Conservation (phyloP, 2,329 filamentous ascomycete genomes). For the Teratosphaeria zuluensis region DNA sequence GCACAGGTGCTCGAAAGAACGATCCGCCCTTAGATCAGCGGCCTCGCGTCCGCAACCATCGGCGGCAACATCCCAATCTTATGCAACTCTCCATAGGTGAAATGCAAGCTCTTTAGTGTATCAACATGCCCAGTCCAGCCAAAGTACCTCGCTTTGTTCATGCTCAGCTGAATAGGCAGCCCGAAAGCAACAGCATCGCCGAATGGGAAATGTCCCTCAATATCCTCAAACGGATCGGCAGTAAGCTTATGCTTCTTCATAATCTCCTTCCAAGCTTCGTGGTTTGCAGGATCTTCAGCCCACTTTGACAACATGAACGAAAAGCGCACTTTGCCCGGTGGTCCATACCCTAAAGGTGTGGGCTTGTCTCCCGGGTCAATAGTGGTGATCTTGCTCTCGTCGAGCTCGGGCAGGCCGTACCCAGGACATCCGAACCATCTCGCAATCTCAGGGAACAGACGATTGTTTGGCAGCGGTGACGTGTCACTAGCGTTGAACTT, state of each 20-base stretch:
- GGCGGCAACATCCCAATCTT: conserved; percentile 36
- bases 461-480: conserved; percentile 37
- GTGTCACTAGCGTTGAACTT: conserved; percentile 38
- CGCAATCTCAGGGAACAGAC: conserved; percentile 40
- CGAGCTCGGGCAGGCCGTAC: conserved; percentile 17
- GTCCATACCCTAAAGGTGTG: conserved; percentile 33
- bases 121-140: conserved; percentile 41
- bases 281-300: conserved; percentile 36
- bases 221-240: conserved; percentile 33
- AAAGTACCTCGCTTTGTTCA: conserved; percentile 38
- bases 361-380: conserved; percentile 11
- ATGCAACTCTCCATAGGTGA: conserved; percentile 34
- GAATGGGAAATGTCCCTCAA: conserved; percentile 39
- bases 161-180: conserved; percentile 20
- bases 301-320: conserved; percentile 37
- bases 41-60: conserved; percentile 16
- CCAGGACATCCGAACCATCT: conserved; percentile 31
- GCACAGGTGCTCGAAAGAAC: no score
- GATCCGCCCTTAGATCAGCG: conserved; percentile 13
- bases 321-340: conserved; percentile 29
- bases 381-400: conserved; percentile 18
- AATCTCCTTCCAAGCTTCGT: conserved; percentile 38
- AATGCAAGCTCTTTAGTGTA: conserved; percentile 33
- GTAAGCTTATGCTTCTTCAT: conserved; percentile 32
- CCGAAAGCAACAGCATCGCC: conserved; percentile 32